Percentiles rank a stretch among this genome's conserved stretches.
These are phyloP conservation scores for Juncus effusus DNA, from an alignment of 176 grass and related monocot species.

Conservation along the genomic window DNA sequence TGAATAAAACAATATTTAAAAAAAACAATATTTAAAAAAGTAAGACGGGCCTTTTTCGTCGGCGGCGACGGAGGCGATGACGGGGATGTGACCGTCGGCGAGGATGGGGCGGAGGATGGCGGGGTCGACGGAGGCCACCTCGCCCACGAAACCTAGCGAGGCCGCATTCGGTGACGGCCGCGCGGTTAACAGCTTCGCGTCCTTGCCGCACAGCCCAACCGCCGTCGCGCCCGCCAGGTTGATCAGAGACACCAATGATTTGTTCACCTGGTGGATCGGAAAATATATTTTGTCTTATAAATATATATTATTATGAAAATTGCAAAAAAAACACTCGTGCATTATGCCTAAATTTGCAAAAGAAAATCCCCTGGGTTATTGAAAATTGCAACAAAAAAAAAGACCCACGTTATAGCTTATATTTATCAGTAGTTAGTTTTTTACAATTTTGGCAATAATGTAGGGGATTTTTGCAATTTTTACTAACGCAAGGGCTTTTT, in stretches of 20 bases:
- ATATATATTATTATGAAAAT: too few species aligned
- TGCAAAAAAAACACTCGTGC: too few species aligned
- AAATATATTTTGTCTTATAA: background rate
- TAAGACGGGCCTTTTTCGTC: conserved; percentile 38
- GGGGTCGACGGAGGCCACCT: conserved; percentile 59
- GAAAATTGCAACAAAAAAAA: too few species aligned
- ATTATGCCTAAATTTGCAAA: too few species aligned
- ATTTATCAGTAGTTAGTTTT: too few species aligned
- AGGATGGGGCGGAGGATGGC: conserved; percentile 55
- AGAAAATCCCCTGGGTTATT: too few species aligned
- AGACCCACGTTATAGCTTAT: too few species aligned
- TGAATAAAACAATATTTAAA: background rate
- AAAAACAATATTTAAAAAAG: background rate
- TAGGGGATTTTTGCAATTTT: too few species aligned
- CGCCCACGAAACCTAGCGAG: conserved; percentile 65
- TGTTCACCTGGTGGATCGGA: conserved; percentile 40
- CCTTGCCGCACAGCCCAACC: conserved; percentile 75
- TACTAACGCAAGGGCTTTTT: too few species aligned
- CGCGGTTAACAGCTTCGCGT: conserved; percentile 61
- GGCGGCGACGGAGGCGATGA: conserved; percentile 77
- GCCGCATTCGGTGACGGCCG: conserved; percentile 45
- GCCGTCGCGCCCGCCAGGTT: conserved; percentile 55
- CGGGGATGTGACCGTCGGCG: conserved; percentile 60
- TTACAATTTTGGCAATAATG: too few species aligned
- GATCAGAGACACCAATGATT: conserved; percentile 78